Evolutionary conservation across 225 moss, liverwort and hornwort genomes (phyloP), one percentile per base, ranked within the genome.

Genomic region (Polytrichum formosum): DNA sequence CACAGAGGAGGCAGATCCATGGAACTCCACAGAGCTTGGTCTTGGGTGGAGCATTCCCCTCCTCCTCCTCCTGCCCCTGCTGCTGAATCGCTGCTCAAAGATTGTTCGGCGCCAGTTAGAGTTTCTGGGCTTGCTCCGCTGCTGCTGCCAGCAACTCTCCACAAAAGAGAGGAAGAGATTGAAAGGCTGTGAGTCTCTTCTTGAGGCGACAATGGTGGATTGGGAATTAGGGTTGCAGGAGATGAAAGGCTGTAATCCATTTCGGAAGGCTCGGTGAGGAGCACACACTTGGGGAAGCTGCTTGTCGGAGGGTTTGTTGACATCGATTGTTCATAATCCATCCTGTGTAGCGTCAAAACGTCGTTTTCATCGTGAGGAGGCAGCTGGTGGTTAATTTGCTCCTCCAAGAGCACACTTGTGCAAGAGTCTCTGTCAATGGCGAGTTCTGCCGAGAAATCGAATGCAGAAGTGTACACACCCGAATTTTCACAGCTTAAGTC

Each of bases 1-100:
- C 79, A 79, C 56, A 87, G 74, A 26, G 87, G 72, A 53, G 81
- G 0, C 28, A 87, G 84, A 71, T 87, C 87, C 87, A 81, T 76
- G 37, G 83, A 87, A 74, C 70, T 63, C 87, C 87, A 87, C 7
- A 87, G 78, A 17, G 76, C 78, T 23, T 78, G 74, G 59, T 84
- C 81, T 72, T 77, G 81, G 74, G 72, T 80, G 13, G 67, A 71
- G 86, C 78, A 80, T 64, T 81, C 87, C 61, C 80, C 83, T 77
- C 69, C 79, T 37, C 9, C 37, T 37, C 46, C 46, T 46, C 46
- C 46, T 33, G 33, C 33, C 1, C 33, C 33, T 37, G 37, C 35
- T 35, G 37, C 46, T 16, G 46, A 46, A 55, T 70, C 76, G 72
- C 55, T 55, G 66, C 5, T 68, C 70, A 73, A 30, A 56, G 53